Base-by-base conservation (phyloP, 345 rosid genomes). In the Citrus unshiu region DNA sequence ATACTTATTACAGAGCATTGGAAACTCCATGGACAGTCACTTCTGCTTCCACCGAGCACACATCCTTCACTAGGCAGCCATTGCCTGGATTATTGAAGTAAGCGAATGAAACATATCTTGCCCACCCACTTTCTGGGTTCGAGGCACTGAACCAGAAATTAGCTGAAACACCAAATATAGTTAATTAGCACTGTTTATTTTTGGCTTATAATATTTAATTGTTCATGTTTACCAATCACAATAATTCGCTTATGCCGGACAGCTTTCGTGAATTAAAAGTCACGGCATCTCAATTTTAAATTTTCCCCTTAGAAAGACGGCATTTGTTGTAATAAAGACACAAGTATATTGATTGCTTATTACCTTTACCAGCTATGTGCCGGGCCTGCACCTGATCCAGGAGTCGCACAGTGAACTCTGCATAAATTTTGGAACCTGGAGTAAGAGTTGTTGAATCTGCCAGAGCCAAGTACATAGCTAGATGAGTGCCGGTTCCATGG, bases 41-140 rank as follows among this genome's bases (percentile, higher is more conserved):
- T 70, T 84, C 88, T 29, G 86, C 89, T 56, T 85, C 85, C 64
- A 87, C 85, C 16, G 73, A 0, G 79, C 89, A 83, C 4, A 24
- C 61, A 68, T 84, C 89, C 49, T 73, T 73, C 70, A 74, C 73
- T 46, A 84, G 75, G 43, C 65, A 78, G 30, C 86, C 84, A 22
- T 32, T 7, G n/a, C 69, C 39, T 0, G 80, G 40, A 3, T 22
- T n/a, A 39, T 75, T 6, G 40, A 89, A 76, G 32, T n/a, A 64
- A 18, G 27, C 40, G 7, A 66, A 77, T 4, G 87, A 74, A n/a
- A 81, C 22, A 61, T 75, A 89, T 64, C 63, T 70, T 30, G 68
- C 32, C 90, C 85, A 81, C 58, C 90, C 89, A 6, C 43, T 40
- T 68, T 79, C 78, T 32, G 0, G 22, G 58, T 58, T 84, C 6